Percentiles rank a stretch among this genome's conserved stretches.
Conservation (phyloP, 305 asterid species). For the Salvia sclarea region DNA sequence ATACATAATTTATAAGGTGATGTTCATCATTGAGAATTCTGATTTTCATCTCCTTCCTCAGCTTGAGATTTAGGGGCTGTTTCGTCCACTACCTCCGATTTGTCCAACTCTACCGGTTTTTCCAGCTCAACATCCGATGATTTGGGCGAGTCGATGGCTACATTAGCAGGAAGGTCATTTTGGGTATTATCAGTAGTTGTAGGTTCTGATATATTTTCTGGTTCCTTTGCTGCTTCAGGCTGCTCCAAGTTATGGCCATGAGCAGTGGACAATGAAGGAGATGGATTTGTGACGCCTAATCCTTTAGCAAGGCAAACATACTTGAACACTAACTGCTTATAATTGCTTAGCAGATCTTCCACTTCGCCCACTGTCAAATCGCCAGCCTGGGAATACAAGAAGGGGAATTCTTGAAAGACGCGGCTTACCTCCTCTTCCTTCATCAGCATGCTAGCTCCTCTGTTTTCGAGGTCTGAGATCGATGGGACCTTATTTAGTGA, state of each 20-base stretch:
- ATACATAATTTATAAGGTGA: constrained; percentile 13
- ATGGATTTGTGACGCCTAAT: constrained; percentile 47
- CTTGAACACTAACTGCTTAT: constrained; percentile 76
- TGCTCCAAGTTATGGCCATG: constrained; percentile 37
- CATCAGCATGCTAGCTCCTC: constrained; percentile 65
- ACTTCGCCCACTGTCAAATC: constrained; percentile 70
- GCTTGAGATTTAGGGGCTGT: constrained; percentile 33
- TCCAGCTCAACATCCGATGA: constrained; percentile 28
- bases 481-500: constrained; percentile 54
- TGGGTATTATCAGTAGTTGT: constrained; percentile 28
- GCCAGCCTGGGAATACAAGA: constrained; percentile 66
- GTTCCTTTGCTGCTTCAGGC: constrained; percentile 40
- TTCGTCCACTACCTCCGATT: constrained; percentile 39
- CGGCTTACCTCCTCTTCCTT: constrained; percentile 57
- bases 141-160: constrained; percentile 33
- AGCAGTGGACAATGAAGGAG: constrained; percentile 37
- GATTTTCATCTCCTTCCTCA: constrained; percentile 33
- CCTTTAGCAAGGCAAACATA: constrained; percentile 80
- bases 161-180: constrained; percentile 33
- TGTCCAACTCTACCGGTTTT: too few relatives aligned
- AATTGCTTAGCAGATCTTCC: constrained; percentile 63
- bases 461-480: constrained; percentile 73
- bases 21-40: constrained; percentile 32
- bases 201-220: constrained; percentile 37
- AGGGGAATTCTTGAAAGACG: constrained; percentile 67